Evolutionary conservation across 805 yeast genomes (phyloP), one percentile per base, ranked within the genome.

Genomic region (Blastobotrys muscicola): DNA sequence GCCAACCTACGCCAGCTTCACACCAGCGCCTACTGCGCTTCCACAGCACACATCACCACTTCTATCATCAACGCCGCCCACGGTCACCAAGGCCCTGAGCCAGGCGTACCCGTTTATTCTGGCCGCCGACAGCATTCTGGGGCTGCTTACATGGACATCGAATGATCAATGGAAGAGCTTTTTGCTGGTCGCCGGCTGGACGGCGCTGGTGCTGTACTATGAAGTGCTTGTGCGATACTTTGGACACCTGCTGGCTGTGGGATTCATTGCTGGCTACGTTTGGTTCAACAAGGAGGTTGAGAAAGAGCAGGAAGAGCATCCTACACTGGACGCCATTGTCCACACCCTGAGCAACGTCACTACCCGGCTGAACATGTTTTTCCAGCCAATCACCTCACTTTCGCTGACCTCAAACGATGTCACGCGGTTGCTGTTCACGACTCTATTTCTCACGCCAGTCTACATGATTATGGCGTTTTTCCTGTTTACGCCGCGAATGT

Each of bases 131-230:
- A 77, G 79, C 51, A 49, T 75, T 2, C 68, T 87, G 44, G 79
- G 85, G 36, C 70, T 87, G 33, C 61, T 85, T 32, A 89, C 97
- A 0, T 90, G 98, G 98, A 84, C 97, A 2, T 79, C 80, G 49
- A 89, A 83, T 32, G 92, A 85, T 59, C 69, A 74, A 30, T 86
- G 90, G 85, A 64, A 80, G 44, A 78, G 86, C 54, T 66, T 83
- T 13, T 69, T 86, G 23, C 54, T 82, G 38, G 72, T 82, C 16
- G 66, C 76, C 2, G 53, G 68, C 9, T 80, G 75, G 59, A 66
- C 77, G 1, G 64, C 82, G 3, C 57, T 73, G 3, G 83, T 85
- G 14, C 62, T 82, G n/a, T 85, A 87, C 63, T 85, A 84, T 58
- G 94, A 87, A 55, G 64, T 68, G n/a, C 62, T 87, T 42, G 72